Evolutionary conservation across 2,329 filamentous ascomycete species (phyloP), one percentile per base, ranked within the genome.

Genomic region (Neonectria magnoliae): DNA sequence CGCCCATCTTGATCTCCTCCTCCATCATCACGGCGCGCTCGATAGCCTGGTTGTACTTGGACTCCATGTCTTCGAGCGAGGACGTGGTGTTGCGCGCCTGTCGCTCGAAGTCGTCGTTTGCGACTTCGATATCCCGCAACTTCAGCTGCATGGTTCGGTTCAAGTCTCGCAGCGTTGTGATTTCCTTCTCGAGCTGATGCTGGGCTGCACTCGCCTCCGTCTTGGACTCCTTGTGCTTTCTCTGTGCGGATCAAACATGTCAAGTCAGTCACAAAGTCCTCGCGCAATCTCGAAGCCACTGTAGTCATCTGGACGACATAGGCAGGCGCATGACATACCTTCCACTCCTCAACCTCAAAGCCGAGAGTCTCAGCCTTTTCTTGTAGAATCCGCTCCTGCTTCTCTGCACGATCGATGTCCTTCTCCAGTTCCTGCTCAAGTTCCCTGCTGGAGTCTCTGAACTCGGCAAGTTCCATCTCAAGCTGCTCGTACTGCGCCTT

Each of bases 281-380:
- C 48, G 56, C 56, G 56, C 51, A 48, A 45, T n/a, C 36, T 7
- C 16, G 36, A 38, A 14, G 36, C 25, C 27, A 53, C 31, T 45
- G 33, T 31, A n/a, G 22, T 41, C 42, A 18, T 44, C 22, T 31
- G 31, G 27, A 41, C 57, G 38, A 38, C 29, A 25, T 50, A 52
- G 29, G 54, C 44, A 55, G 38, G 48, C 55, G 48, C 33, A 13
- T 48, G 48, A 73, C 87, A 79, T 83, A 95, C 94, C 90, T 98
- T 98, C 96, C 96, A 99, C 81, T 99, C 96, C 63, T 98, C 94
- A 1, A 96, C 94, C 79, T 98, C 94, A 76, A 93, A 99, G 54
- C 87, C 89, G 68, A 97, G 80, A 41, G 85, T 87, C 79, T 98
- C 95, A 1, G 93, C 91, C 82, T 95, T 97, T 79, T 97, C 91